Percentiles rank a stretch among this genome's conserved stretches.
Conservation (phyloP, 2,329 filamentous ascomycete species). For the Alternaria atra region DNA sequence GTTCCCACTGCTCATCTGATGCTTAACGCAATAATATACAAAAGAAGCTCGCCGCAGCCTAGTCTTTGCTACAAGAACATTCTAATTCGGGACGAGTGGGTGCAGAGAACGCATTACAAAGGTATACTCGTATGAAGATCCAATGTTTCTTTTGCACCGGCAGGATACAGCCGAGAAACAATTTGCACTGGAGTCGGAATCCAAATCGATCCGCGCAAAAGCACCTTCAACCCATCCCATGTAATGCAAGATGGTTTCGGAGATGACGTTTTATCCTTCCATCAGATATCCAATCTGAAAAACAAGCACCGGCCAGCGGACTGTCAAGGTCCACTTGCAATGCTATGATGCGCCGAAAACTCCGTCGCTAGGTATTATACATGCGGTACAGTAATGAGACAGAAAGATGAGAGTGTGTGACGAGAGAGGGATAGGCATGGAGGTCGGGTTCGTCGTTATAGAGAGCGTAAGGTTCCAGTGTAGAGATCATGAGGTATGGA, state of each 20-base stretch:
- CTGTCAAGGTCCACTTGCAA: conserved; percentile 8
- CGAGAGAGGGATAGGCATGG: conserved; percentile 24
- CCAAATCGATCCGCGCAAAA: conserved; percentile 13
- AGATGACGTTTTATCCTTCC: conserved; percentile 33
- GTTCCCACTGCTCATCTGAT: not conserved
- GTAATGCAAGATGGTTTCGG: conserved; percentile 33
- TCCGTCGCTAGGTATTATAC: conserved; percentile 47
- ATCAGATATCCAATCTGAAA: conserved; percentile 34
- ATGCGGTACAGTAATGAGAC: conserved; percentile 28
- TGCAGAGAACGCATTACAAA: conserved; percentile 32
- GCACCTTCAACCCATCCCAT: conserved; percentile 17
- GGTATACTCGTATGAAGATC: conserved; percentile 24
- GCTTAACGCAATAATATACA: conserved; percentile 18
- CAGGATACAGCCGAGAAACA: conserved; percentile 15
- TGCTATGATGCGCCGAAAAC: conserved; percentile 32
- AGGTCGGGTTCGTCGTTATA: conserved; percentile 30
- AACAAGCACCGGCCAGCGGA: conserved; percentile 13
- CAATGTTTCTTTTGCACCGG: conserved; percentile 13
- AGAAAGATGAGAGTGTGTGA: conserved; percentile 10
- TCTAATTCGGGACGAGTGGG: conserved; percentile 17
- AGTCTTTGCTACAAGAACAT: conserved; percentile 3
- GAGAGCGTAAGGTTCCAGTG: conserved; percentile 16
- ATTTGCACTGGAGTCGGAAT: conserved; percentile 10
- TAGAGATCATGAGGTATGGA: conserved; percentile 39
- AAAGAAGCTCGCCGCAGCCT: conserved; percentile 12